Base-by-base conservation (phyloP, 768 basidiomycete species). In the Suillus brevipes region DNA sequence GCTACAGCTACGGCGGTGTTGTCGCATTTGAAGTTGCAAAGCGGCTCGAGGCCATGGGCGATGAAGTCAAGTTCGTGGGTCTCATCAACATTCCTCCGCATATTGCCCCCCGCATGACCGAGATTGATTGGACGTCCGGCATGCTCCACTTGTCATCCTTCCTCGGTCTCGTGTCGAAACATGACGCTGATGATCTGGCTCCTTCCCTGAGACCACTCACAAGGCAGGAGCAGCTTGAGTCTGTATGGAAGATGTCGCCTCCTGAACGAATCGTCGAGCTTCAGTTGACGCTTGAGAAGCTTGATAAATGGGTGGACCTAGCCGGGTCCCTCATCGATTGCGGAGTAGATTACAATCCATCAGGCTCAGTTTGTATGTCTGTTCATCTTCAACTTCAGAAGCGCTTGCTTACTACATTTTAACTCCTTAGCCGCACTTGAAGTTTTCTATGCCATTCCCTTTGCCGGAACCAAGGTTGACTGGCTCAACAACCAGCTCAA, bases 101-200 rank as follows among this genome's bases (percentile, higher is more conserved):
- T 65, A 78, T 79, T 60, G 71, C 78, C 25, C 75, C 77, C 64
- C 77, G 79, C 31, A 78, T 82, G 80, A 74, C 72, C 64, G 80
- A 82, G 67, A 73, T 82, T 45, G 71, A 73, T 50, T 82, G 79
- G 79, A 71, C 77, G 37, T 73, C 78, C 14, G 78, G 78, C 57
- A 71, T 81, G 66, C 70, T 82, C 61, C 81, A 80, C 68, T 72
- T 82, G 45, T 72, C 76, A 60, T 76, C 78, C 69, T 80, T 82
- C 74, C 74, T 82, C n/a, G 72, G 75, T 38, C 76, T 82, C 59
- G 56, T 72, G 38, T 64, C 56, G 60, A 74, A 76, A 64, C 68
- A 76, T 10, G 68, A 68, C 20, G 71, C 74, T 18, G 43, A 66
- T 20, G 65, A 69, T 36, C 68, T 74, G 25, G 66, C 67, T 1